Evolutionary conservation across 495 filamentous ascomycete species (phyloP).

Genomic region (Aspergillus homomorphus): DNA sequence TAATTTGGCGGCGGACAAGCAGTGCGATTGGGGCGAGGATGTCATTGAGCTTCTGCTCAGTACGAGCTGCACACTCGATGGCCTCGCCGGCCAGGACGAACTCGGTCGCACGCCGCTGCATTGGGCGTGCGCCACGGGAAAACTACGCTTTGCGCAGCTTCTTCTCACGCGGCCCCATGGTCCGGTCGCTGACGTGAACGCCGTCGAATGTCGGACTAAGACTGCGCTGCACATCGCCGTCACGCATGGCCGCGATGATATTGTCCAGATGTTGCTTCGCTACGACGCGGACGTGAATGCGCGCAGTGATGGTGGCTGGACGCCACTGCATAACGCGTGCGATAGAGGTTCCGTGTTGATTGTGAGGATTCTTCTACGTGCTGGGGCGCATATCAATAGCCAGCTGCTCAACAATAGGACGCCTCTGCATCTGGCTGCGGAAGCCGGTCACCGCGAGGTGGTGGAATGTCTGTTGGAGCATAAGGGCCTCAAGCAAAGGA

Average conservation of each 20-base stretch:
- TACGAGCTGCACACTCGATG: conserved; percentile 45
- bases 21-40: conserved; percentile 50
- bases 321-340: conserved; percentile 61
- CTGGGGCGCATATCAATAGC: conserved; percentile 54
- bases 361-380: conserved; percentile 46
- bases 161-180: conserved; percentile 46
- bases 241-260: conserved; percentile 49
- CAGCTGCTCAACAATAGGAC: conserved; percentile 57
- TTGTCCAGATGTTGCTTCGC: conserved; percentile 53
- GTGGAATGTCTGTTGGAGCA: conserved; percentile 52
- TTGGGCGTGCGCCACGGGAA: conserved; percentile 63
- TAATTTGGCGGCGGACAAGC: conserved; percentile 56
- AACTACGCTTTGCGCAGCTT: conserved; percentile 51
- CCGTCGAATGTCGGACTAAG: conserved; percentile 55
- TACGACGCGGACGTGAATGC: conserved; percentile 53
- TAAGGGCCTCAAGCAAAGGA: conserved; percentile 42
- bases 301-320: conserved; percentile 61
- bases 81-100: conserved; percentile 35
- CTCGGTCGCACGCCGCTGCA: conserved; percentile 57
- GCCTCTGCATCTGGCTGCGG: conserved; percentile 60
- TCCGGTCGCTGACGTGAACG: conserved; percentile 46
- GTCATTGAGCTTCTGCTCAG: conserved; percentile 45
- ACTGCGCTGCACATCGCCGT: conserved; percentile 60
- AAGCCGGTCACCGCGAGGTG: conserved; percentile 55
- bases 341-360: conserved; percentile 52